Evolutionary conservation across 352 stramenopile species (phyloP), one percentile per base, ranked within the genome.

Genomic region (Phytophthora lateralis): DNA sequence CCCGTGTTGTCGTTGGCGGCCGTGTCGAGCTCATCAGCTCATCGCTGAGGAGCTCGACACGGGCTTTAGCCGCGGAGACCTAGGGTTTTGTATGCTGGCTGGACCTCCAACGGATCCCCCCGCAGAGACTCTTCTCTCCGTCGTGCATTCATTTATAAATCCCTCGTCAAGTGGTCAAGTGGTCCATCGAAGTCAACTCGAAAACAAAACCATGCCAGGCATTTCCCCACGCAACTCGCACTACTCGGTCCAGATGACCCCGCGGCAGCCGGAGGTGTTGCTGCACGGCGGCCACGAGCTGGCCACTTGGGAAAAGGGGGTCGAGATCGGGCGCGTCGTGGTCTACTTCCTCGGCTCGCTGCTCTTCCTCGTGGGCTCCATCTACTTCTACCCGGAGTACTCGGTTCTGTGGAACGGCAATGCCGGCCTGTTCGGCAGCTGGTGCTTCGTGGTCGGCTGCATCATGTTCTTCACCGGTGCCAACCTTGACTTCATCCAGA

Each of bases 371-470:
- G 21, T 83, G 34, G 85, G 85, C 57, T 94, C 85, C 55, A 85
- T 92, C 59, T 85, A 86, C 57, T 94, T 84, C 71, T 94, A 91
- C 68, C 85, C 85, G 18, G 75, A 91, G 55, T 88, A 81, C 65
- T 72, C 71, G n/a, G 75, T 75, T 44, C 48, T 85, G 30, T 88
- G 80, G 78, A 47, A 82, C 29, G 81, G 82, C 57, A 66, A 90
- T 20, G 85, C 69, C 49, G 74, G 70, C n/a, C 12, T 82, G 34
- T 87, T 92, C 27, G 85, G 62, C 32, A 78, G 76, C 41, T 94
- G 83, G 82, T 57, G 58, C 17, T 94, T 88, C 60, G 68, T 94
- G 30, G 69, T 91, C 38, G 85, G 85, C 29, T 94, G 85, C 44
- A 52, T 90, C 37, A 76, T 73, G 59, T 94, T 91, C 67, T 73